Evolutionary conservation across 352 stramenopile genomes (phyloP).

Genomic region (Phytophthora vignae): DNA sequence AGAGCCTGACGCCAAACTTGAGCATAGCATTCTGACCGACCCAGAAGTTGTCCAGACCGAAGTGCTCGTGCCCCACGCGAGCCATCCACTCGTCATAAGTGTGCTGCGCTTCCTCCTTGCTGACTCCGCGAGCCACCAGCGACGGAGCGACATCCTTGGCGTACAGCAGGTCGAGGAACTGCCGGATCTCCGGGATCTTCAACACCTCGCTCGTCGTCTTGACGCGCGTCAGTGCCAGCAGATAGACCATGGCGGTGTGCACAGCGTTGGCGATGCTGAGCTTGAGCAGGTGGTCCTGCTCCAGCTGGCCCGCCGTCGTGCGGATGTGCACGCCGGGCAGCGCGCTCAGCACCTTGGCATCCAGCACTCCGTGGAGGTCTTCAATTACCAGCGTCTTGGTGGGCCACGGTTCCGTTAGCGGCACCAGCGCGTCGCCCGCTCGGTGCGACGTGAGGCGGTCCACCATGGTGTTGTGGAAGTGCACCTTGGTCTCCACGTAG

Average conservation of each 20-base stretch:
- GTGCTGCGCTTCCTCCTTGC: conserved; percentile 42
- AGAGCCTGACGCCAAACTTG: conserved; percentile 53
- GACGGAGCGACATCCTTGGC: conserved; percentile 78
- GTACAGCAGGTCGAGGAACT: conserved; percentile 89
- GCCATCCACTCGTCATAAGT: conserved; percentile 88
- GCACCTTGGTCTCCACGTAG: conserved; percentile 61
- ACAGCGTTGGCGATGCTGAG: conserved; percentile 92
- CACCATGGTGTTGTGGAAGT: conserved; percentile 90
- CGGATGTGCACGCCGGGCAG: conserved; percentile 66
- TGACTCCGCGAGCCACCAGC: conserved; percentile 42
- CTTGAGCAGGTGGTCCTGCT: conserved; percentile 91
- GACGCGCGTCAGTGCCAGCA: conserved; percentile 62
- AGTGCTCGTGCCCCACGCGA: conserved; percentile 81
- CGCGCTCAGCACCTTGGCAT: conserved; percentile 30
- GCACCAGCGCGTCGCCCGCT: conserved; percentile 52
- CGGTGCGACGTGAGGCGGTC: conserved; percentile 77
- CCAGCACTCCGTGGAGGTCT: conserved; percentile 57
- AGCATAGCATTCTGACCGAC: conserved; percentile 90
- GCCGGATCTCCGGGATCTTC: conserved; percentile 46
- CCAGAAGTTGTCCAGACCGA: conserved; percentile 94
- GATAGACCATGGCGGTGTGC: conserved; percentile 92
- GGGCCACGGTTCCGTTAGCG: conserved; percentile 66
- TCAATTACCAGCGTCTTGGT: conserved; percentile 75
- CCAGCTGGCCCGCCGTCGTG: conserved; percentile 49
- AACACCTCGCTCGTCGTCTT: conserved; percentile 43